Conservation (phyloP, 2,329 filamentous ascomycete genomes). For the Fusarium sp. region DNA sequence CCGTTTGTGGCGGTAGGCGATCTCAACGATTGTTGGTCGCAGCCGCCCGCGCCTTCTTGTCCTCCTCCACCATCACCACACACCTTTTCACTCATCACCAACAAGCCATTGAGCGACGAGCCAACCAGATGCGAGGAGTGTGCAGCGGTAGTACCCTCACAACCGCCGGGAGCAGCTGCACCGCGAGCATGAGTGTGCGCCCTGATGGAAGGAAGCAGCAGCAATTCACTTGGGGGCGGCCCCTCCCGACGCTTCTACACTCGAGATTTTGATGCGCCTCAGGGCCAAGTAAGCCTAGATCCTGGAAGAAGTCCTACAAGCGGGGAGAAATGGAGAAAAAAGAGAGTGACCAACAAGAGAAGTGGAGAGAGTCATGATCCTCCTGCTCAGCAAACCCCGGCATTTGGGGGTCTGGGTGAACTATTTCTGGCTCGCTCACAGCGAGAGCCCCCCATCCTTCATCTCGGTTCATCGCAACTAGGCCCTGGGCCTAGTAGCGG, state of each 20-base stretch:
- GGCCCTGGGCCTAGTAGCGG: not conserved
- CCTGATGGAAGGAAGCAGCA: no score
- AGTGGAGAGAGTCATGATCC: not conserved
- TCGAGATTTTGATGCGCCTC: not conserved
- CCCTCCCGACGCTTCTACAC: not conserved
- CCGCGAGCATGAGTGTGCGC: constrained; percentile 2
- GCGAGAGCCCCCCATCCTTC: constrained; percentile 21
- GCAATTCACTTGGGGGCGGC: not conserved
- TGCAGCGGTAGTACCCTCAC: not conserved
- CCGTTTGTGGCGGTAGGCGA: not conserved
- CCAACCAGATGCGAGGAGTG: constrained; percentile 19
- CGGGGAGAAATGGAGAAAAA: not conserved
- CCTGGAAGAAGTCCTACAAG: not conserved
- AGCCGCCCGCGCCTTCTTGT: constrained; percentile 7
- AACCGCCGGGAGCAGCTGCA: not conserved
- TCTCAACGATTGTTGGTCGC: constrained; percentile 17
- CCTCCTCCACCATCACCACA: constrained; percentile 15
- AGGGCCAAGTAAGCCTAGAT: not conserved
- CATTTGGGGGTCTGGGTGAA: constrained; percentile 2
- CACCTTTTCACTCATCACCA: constrained; percentile 22
- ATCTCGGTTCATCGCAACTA: constrained; percentile 32
- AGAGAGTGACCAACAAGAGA: not conserved
- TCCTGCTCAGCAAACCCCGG: not conserved
- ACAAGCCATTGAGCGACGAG: constrained; percentile 8
- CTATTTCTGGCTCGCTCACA: constrained; percentile 32